These are phyloP conservation scores for Boletus reticuloceps DNA, from an alignment of 768 basidiomycete species.

Conservation along the genomic window DNA sequence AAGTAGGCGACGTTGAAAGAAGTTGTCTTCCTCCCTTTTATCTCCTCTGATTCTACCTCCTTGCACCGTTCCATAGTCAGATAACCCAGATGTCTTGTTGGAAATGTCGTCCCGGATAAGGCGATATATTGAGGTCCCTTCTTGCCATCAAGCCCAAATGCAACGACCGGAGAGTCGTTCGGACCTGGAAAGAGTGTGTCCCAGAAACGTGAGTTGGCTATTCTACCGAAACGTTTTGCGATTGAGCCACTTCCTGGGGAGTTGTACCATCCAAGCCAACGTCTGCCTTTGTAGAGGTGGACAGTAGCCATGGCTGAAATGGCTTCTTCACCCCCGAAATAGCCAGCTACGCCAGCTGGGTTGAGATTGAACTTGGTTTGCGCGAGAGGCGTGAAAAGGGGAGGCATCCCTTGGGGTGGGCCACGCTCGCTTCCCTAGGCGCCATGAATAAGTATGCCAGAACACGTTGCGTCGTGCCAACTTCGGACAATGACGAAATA, in stretches of 20 bases:
- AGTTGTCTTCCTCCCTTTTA: too few species aligned
- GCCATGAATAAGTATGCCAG: background rate
- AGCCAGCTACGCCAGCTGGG: conserved; percentile 32
- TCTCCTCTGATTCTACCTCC: background rate
- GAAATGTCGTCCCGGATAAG: too few species aligned
- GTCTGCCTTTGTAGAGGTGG: conserved; percentile 28
- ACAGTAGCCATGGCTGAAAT: conserved; percentile 34
- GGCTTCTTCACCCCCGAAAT: conserved; percentile 37
- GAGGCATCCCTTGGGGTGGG: conserved; percentile 4
- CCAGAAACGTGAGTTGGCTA: conserved; percentile 33
- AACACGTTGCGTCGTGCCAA: too few species aligned
- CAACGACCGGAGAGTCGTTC: conserved; percentile 21
- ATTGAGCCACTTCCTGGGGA: conserved; percentile 34
- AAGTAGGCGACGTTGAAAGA: too few species aligned
- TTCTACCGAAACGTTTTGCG: conserved; percentile 31
- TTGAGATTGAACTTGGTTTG: conserved; percentile 21
- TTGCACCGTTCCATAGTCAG: too few species aligned
- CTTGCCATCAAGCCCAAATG: conserved; percentile 29
- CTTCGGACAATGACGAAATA: background rate
- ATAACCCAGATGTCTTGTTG: too few species aligned
- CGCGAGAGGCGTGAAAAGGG: conserved; percentile 9
- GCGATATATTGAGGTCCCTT: conserved; percentile 29
- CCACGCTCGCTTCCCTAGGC: background rate
- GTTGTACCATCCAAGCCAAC: conserved; percentile 37
- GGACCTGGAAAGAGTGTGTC: conserved; percentile 31